A percentile compares a stretch with the other conserved stretches of the same genome.
Conservation (phyloP, 192 early-diverging fungal species). For the Phlyctochytrium arcticum region DNA sequence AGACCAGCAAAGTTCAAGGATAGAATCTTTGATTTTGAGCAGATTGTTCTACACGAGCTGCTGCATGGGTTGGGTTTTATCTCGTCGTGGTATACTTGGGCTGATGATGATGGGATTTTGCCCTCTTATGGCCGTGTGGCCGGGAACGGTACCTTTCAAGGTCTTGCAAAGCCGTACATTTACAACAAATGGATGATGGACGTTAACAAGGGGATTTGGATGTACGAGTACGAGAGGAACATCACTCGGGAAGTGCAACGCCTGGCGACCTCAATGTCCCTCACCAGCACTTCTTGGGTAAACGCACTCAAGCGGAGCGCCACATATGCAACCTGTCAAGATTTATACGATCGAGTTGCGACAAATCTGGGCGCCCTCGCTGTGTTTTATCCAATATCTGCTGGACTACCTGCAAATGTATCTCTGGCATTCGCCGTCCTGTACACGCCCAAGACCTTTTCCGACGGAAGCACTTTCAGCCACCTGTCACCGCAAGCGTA, state of each 20-base stretch:
- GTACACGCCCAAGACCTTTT: constrained; percentile 26
- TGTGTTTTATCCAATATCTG: constrained; percentile 24
- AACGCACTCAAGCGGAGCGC: constrained; percentile 2
- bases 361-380: constrained; percentile 23
- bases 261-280: background rate
- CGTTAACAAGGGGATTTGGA: constrained; percentile 25
- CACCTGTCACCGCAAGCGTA: constrained; percentile 31
- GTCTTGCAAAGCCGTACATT: constrained; percentile 27
- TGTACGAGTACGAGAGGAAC: constrained; percentile 25
- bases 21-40: constrained; percentile 34
- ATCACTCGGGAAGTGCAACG: constrained; percentile 12
- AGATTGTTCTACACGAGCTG: constrained; percentile 38
- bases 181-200: constrained; percentile 34
- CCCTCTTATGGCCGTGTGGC: constrained; percentile 11
- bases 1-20: background rate
- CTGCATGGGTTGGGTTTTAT: constrained; percentile 47
- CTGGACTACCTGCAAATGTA: background rate
- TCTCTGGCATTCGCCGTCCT: constrained; percentile 19
- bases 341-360: constrained; percentile 7
- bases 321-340: constrained; percentile 5
- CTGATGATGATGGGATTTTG: constrained; percentile 9
- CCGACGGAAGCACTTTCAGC: constrained; percentile 27
- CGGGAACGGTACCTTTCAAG: constrained; percentile 6
- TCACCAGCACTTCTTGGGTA: background rate
- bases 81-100: constrained; percentile 29